Evolutionary conservation across 805 yeast genomes (phyloP), one percentile per base, ranked within the genome.

Genomic region (Kodamaea kaohsiungensis): DNA sequence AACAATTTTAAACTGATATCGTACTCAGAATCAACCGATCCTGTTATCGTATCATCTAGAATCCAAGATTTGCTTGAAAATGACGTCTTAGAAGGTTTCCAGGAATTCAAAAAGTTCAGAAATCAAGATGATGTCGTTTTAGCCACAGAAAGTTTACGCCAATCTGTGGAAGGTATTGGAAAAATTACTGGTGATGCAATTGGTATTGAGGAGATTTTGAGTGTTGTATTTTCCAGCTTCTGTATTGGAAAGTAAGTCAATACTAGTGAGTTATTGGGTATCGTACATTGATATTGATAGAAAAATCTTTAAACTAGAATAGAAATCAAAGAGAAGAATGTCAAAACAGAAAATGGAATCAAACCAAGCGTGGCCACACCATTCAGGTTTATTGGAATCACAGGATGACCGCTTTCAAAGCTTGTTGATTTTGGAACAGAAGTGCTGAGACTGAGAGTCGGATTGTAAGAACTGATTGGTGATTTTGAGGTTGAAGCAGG

Each of bases 151-250:
- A 86, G 88, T 53, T 74, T 95, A 40, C 80, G 81, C 48, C 80
- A 80, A 49, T 85, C 97, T 0, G 84, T 87, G 16, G 91, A 87
- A 12, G 97, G 97, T 0, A 88, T 95, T 39, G 98, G 98, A 0
- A 89, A 86, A 63, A 88, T 95, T 22, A 92, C 98, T 0, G 99
- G 98, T 1, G 88, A 89, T 40, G 82, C 90, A 0, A 84, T 93
- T 12, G 96, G 96, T 0, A 79, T 92, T 0, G 98, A 95, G 61
- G 98, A 95, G 64, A 85, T 95, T 0, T 73, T 95, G 4, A 97
- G 95, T 0, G 93, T 89, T 1, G 95, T 95, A 0, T 95, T 95
- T 65, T 86, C 96, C 1, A 88, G 85, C 57, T 95, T 95, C 67
- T 95, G 99, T 69, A 91, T 95, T 18, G 99, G 99, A 0, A 93